Evolutionary conservation across 2,329 filamentous ascomycete species (phyloP), one percentile per base, ranked within the genome.

Genomic region (Chaetomiaceae sp.): DNA sequence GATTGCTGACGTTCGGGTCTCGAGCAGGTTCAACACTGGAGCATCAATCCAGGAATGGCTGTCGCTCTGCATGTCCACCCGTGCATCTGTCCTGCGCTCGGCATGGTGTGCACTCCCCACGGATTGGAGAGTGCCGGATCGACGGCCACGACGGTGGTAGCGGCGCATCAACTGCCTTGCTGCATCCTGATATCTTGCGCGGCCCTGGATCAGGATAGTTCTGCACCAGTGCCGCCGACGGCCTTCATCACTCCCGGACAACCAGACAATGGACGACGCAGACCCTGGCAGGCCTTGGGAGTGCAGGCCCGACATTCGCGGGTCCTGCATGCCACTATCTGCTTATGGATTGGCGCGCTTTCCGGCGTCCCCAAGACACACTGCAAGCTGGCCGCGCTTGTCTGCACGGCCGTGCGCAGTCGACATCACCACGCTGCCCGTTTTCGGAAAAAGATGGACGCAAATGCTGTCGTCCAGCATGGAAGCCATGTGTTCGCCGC

Each of bases 271-370:
- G 43, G 58, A 53, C 51, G 51, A 33, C 38, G 29, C 47, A 47
- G 12, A 54, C 54, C 51, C 58, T n/a, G 40, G 53, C 48, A 47
- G 34, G 27, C 15, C 43, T 40, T 55, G 47, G 53, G 58, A 59
- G 40, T 52, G 39, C 57, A 57, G 57, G 57, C 49, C 58, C 58
- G 58, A 55, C 19, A 40, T 51, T 57, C 51, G 55, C 55, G 50
- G 53, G 49, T 43, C 40, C 37, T 44, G 54, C 50, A 50, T 50
- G 40, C 34, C 51, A 15, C n/a, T 43, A n/a, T 12, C 36, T 42
- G 37, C 20, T 31, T 39, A 29, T 23, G 46, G 52, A 34, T 40
- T 54, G 40, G 52, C 42, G 46, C 40, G 20, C 34, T 25, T 36
- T 38, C 38, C 23, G 19, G 25, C 38, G 29, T 36, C 54, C 48